Evolutionary conservation across 2,329 filamentous ascomycete species (phyloP).

Genomic region (Penicillium janthinellum): DNA sequence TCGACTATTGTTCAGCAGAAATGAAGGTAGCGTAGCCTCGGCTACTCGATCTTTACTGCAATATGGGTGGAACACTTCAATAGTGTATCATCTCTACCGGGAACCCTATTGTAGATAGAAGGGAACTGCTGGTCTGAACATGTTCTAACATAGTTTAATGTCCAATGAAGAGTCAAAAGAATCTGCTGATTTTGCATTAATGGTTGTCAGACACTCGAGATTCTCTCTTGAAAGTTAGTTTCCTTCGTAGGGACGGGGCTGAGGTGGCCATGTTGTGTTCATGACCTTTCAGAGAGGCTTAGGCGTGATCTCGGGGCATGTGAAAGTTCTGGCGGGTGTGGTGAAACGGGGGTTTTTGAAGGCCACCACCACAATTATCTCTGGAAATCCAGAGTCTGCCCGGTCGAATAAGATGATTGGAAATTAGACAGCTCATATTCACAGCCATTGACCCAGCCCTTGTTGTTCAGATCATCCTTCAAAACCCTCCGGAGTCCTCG

Average conservation of each 20-base stretch:
- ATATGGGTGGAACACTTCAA: slow-evolving; percentile 2
- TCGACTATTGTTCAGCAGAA: background rate
- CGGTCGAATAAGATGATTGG: background rate
- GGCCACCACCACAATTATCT: background rate
- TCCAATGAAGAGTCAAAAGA: background rate
- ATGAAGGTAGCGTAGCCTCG: slow-evolving; percentile 7
- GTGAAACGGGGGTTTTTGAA: background rate
- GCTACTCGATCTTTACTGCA: background rate
- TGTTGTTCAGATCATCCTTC: background rate
- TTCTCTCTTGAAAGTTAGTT: background rate
- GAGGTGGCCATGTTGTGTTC: background rate
- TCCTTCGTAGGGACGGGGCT: background rate
- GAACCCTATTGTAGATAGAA: background rate
- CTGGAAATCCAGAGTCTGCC: background rate
- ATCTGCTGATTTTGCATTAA: background rate
- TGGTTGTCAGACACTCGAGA: background rate
- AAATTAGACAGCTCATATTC: background rate
- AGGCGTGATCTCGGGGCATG: slow-evolving; percentile 6
- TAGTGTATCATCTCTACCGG: background rate
- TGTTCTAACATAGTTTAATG: background rate
- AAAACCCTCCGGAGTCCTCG: slow-evolving; percentile 19
- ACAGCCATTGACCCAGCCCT: background rate
- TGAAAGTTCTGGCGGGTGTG: slow-evolving; percentile 6
- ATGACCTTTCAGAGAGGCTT: background rate
- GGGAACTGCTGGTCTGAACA: background rate